Conservation (phyloP, 139 green algal species). For the Dunaliella primolecta region DNA sequence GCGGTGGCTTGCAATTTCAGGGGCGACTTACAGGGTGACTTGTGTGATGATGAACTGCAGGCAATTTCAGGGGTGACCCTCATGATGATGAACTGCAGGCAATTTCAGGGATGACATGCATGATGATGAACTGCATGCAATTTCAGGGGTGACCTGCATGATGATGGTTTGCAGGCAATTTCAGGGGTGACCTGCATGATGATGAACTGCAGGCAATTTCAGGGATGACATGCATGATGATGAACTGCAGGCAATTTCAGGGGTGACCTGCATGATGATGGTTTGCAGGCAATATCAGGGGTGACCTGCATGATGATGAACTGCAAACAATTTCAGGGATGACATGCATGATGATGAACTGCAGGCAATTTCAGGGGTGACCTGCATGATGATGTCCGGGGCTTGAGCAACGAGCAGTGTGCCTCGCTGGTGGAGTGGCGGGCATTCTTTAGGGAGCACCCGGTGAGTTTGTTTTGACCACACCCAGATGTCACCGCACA, state of each 20-base stretch:
- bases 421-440: conserved; percentile 51
- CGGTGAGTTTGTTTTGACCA: background rate
- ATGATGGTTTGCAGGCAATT: background rate
- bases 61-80: background rate
- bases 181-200: background rate
- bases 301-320: background rate
- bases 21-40: too few species aligned
- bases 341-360: conserved; percentile 52
- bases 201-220: background rate
- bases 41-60: background rate
- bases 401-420: conserved; percentile 49
- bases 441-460: conserved; percentile 53
- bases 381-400: conserved; percentile 50
- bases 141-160: background rate
- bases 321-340: conserved; percentile 56
- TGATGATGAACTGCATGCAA: background rate
- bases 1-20: background rate
- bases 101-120: background rate
- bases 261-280: background rate
- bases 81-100: background rate
- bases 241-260: background rate
- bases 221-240: background rate
- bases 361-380: conserved; percentile 57
- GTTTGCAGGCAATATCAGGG: conserved; percentile 20
- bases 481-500: too few species aligned